Evolutionary conservation across 2,329 filamentous ascomycete species (phyloP).

Genomic region (Curvularia hawaiiensis): DNA sequence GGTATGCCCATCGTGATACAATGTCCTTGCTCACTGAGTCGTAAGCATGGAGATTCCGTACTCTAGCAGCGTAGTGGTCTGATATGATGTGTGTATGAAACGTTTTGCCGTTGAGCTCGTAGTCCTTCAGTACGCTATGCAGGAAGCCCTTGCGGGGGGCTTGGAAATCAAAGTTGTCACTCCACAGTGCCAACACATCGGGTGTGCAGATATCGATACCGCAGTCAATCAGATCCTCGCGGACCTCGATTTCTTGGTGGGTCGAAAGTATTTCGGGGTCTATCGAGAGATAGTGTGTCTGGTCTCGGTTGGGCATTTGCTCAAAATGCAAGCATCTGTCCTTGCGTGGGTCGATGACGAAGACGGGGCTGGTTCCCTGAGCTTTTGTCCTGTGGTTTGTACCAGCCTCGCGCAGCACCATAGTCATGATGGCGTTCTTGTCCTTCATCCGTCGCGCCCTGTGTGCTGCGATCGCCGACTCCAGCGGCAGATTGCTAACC

Average conservation of each 20-base stretch:
- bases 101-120: slow-evolving; percentile 96
- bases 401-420: slow-evolving; percentile 82
- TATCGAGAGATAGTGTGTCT: slow-evolving; percentile 69
- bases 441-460: slow-evolving; percentile 79
- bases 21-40: slow-evolving; percentile 87
- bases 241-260: slow-evolving; percentile 77
- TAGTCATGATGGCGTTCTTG: slow-evolving; percentile 97
- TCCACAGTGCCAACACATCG: slow-evolving; percentile 92
- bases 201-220: slow-evolving; percentile 97
- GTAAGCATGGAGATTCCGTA: slow-evolving; percentile 85
- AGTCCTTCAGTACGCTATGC: slow-evolving; percentile 92
- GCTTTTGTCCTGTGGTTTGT: slow-evolving; percentile 76
- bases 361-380: slow-evolving; percentile 77
- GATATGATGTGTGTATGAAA: slow-evolving; percentile 87
- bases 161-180: slow-evolving; percentile 97
- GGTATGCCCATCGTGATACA: slow-evolving; percentile 85
- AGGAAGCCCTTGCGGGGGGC: slow-evolving; percentile 86
- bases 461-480: slow-evolving; percentile 76
- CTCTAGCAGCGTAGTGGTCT: slow-evolving; percentile 84
- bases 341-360: slow-evolving; percentile 80
- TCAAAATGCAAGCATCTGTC: slow-evolving; percentile 92
- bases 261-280: slow-evolving; percentile 79
- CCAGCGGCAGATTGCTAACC: slow-evolving; percentile 87
- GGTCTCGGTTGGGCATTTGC: slow-evolving; percentile 75
- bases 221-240: slow-evolving; percentile 88